These are phyloP conservation scores for Boletellus sp. DNA, from an alignment of 1,284 basidiomycete genomes.

Conservation along the genomic window DNA sequence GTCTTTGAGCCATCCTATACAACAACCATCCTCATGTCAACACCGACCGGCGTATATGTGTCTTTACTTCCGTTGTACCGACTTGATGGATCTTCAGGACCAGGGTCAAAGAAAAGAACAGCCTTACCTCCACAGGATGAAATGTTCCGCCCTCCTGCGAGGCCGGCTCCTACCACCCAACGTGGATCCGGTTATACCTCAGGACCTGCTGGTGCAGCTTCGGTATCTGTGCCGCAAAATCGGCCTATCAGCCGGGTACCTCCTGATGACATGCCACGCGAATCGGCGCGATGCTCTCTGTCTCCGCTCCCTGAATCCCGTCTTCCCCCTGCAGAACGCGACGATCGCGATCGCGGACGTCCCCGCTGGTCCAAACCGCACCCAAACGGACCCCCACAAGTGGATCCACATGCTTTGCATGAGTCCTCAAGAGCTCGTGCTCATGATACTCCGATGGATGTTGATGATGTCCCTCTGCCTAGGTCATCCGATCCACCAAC, in stretches of 20 bases:
- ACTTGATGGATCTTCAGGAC: slow-evolving; percentile 20
- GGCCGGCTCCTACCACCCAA: slow-evolving; percentile 11
- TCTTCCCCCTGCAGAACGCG: slow-evolving; percentile 10
- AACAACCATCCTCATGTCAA: slow-evolving; percentile 30
- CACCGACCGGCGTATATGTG: slow-evolving; percentile 24
- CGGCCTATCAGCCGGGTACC: slow-evolving; percentile 2
- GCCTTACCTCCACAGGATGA: slow-evolving; percentile 39
- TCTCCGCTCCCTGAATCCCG: slow-evolving; percentile 11
- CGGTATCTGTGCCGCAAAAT: slow-evolving; percentile 4
- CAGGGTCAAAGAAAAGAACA: slow-evolving; percentile 30
- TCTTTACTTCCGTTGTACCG: slow-evolving; percentile 12
- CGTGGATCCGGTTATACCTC: slow-evolving; percentile 12
- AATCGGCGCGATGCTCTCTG: slow-evolving; percentile 11
- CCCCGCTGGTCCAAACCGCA: slow-evolving; percentile 16
- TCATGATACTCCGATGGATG: slow-evolving; percentile 24
- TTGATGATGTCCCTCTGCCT: slow-evolving; percentile 25
- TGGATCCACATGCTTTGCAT: slow-evolving; percentile 15
- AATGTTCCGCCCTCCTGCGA: slow-evolving; percentile 31
- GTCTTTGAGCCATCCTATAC: slow-evolving; percentile 37
- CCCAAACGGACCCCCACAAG: slow-evolving; percentile 8
- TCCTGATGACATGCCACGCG: slow-evolving; percentile 5
- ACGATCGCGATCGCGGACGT: slow-evolving; percentile 19
- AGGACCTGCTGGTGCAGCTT: neutral
- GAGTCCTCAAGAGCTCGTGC: slow-evolving; percentile 24
- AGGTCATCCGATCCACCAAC: slow-evolving; percentile 21